Base-by-base conservation (phyloP, 2,329 filamentous ascomycete genomes). In the Cladosporium sp. region DNA sequence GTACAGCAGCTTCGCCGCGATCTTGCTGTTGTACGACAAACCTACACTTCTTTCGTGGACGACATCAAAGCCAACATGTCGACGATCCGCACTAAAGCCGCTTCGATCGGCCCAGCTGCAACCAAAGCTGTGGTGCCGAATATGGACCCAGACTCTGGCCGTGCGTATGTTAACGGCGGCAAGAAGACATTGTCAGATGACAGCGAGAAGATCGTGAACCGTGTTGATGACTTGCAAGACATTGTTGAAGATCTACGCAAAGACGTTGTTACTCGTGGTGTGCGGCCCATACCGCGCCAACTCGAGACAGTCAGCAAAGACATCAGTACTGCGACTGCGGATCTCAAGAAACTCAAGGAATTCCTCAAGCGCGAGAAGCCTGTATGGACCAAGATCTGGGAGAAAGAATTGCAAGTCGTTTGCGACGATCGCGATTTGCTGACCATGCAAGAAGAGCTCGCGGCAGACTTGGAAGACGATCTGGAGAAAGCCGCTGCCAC, bases 341-440 rank as follows among this genome's bases (percentile, higher is more conserved):
- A 97, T 70, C 85, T 99, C 63, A 94, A 90, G 82, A 92, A 90
- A 76, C 88, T 99, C 83, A 90, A 96, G 71, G 92, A 96, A 15
- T 96, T 89, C 78, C 84, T 99, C 77, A 88, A 87, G 67, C 84
- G 85, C 49, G 94, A 99, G 82, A 96, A 96, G 74, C 94, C 94
- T 0, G 81, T 97, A 59, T 99, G 94, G 93, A 97, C 92, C 57
- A 97, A 97, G 84, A 96, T 97, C 64, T 99, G 94, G 94, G 93
- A 97, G 82, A 92, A 95, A 76, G 92, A 97, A 74, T 80, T 99
- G 47, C 91, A 97, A 74, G 88, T 93, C 55, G 93, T 99, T 2
- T 97, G 94, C 76, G 92, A 96, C 72, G 94, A 97, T 70, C 87
- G 92, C 65, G 93, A 97, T 70, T 87, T 97, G 74, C 84, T 99